Conservation (phyloP, 2,329 filamentous ascomycete genomes). For the Clarireedia hainanense region DNA sequence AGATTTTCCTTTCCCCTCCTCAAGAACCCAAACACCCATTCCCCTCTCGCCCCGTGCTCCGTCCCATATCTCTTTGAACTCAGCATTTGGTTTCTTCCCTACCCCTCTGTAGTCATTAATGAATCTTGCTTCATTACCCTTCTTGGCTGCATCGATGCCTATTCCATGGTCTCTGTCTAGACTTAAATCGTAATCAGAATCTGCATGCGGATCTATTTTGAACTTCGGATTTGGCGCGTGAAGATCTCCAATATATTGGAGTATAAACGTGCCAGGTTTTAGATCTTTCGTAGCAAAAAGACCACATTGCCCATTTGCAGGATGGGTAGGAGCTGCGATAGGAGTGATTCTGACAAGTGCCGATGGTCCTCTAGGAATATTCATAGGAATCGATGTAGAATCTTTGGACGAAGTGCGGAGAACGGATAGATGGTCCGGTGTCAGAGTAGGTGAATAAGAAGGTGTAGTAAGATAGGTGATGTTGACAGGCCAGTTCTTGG, state of each 20-base stretch:
- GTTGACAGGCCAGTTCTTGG: constrained; percentile 50
- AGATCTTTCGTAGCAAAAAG: constrained; percentile 52
- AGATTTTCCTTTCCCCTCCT: constrained; percentile 35
- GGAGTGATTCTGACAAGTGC: constrained; percentile 45
- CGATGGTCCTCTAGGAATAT: constrained; percentile 37
- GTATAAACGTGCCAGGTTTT: constrained; percentile 45
- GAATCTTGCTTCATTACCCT: constrained; percentile 58
- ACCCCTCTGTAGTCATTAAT: constrained; percentile 61
- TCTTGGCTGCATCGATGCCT: constrained; percentile 50
- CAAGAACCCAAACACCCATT: constrained; percentile 51
- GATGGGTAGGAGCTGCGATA: constrained; percentile 45
- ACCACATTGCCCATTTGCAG: constrained; percentile 49
- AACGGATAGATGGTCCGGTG: constrained; percentile 11
- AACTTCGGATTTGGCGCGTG: constrained; percentile 34
- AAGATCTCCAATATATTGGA: constrained; percentile 55
- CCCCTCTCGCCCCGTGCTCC: constrained; percentile 40
- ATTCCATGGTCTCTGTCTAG: constrained; percentile 48
- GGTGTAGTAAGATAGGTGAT: constrained; percentile 47
- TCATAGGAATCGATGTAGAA: constrained; percentile 28
- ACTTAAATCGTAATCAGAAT: constrained; percentile 58
- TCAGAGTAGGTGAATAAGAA: constrained; percentile 36
- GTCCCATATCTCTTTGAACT: constrained; percentile 54
- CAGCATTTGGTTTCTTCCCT: constrained; percentile 26
- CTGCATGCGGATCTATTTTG: constrained; percentile 29
- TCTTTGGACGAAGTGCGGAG: constrained; percentile 22